These are phyloP conservation scores for Eruca vesicaria DNA, from an alignment of 441 rosid species.

Conservation along the genomic window DNA sequence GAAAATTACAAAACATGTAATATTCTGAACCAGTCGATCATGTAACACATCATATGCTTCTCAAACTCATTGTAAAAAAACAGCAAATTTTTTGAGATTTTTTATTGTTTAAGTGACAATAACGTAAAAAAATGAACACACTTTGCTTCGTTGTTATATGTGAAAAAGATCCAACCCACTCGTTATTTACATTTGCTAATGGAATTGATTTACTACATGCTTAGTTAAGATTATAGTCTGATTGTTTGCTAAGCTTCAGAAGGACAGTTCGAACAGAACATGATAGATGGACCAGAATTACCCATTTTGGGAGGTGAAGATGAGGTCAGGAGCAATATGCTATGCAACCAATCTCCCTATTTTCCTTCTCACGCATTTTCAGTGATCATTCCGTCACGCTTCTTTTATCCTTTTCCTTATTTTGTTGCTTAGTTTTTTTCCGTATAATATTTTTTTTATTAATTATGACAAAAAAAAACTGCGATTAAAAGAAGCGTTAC, in stretches of 20 bases:
- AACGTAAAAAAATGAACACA: background rate
- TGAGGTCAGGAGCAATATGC: conserved; percentile 13
- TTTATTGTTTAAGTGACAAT: background rate
- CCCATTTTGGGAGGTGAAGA: conserved; percentile 4
- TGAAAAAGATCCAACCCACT: background rate
- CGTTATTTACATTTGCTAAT: background rate
- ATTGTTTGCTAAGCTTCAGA: background rate
- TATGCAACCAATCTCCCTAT: conserved; percentile 21
- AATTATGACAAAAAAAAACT: background rate
- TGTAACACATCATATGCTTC: background rate
- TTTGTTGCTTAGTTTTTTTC: conserved; percentile 1
- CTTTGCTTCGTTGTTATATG: background rate
- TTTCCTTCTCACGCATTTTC: conserved; percentile 26
- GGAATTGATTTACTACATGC: background rate
- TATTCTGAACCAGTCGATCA: background rate
- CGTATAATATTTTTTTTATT: background rate
- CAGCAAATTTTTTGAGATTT: background rate
- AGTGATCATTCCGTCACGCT: conserved; percentile 26
- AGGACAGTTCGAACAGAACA: background rate
- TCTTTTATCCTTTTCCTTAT: conserved; percentile 5
- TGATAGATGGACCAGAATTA: conserved; percentile 1
- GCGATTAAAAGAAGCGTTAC: no score
- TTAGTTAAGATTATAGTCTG: background rate
- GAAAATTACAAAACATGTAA: background rate
- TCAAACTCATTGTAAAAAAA: background rate